These are phyloP conservation scores for Catunica adiposa DNA, from an alignment of 2,329 filamentous ascomycete species.

Conservation along the genomic window DNA sequence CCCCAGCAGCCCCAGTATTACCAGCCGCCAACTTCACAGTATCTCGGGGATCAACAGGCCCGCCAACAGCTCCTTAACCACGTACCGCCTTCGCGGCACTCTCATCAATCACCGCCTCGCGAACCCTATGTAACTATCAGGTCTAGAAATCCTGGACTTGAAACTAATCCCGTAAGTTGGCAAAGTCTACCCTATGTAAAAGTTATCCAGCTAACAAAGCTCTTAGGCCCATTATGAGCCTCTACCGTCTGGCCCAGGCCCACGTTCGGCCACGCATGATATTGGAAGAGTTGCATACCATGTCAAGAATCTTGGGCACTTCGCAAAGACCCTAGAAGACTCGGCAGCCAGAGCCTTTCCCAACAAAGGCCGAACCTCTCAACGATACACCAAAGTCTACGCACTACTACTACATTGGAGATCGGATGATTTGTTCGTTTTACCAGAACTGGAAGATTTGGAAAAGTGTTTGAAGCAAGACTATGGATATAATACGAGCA, in stretches of 20 bases:
- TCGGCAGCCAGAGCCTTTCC: slow-evolving; percentile 40
- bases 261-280: slow-evolving; percentile 35
- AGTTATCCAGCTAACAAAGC: neutral
- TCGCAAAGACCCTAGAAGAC: slow-evolving; percentile 39
- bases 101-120: neutral
- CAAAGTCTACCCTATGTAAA: neutral
- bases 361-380: slow-evolving; percentile 34
- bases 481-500: slow-evolving; percentile 40
- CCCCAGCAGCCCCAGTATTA: neutral
- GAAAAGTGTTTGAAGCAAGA: slow-evolving; percentile 37
- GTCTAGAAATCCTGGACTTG: slow-evolving; percentile 26
- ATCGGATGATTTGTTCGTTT: slow-evolving; percentile 40
- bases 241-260: slow-evolving; percentile 14
- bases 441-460: slow-evolving; percentile 40
- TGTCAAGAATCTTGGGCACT: slow-evolving; percentile 38
- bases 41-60: neutral
- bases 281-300: slow-evolving; percentile 41
- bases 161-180: slow-evolving; percentile 6
- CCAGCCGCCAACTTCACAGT: neutral
- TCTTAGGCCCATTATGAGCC: slow-evolving; percentile 16
- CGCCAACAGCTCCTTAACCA: neutral
- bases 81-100: neutral
- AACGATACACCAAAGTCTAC: slow-evolving; percentile 39
- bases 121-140: slow-evolving; percentile 36
- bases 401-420: slow-evolving; percentile 40